Percentiles rank a stretch among this genome's conserved stretches.
Conservation (phyloP, 1,284 basidiomycete genomes). For the Schizophyllum commune region DNA sequence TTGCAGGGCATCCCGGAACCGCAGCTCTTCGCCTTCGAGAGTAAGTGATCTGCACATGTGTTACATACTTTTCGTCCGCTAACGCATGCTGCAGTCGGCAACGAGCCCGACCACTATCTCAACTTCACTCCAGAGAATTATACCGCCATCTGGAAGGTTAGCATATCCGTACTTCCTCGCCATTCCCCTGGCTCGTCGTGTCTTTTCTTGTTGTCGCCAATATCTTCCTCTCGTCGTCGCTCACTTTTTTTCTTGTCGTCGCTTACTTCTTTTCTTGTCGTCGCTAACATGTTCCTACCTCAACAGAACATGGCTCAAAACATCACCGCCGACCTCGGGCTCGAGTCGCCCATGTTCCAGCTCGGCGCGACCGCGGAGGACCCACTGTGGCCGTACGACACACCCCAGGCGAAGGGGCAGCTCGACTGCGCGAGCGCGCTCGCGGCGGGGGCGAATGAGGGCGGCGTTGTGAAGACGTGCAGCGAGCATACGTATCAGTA, state of each 20-base stretch:
- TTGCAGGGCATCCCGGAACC: conserved; percentile 25
- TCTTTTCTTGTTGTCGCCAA: too few relatives aligned
- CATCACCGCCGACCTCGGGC: conserved; percentile 29
- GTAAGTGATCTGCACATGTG: conserved; percentile 19
- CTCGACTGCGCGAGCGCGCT: conserved; percentile 40
- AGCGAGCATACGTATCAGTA: conserved; percentile 47
- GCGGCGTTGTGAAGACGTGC: conserved; percentile 32
- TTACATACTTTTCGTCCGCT: not conserved
- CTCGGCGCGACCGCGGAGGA: conserved; percentile 40
- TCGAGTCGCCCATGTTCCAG: conserved; percentile 33
- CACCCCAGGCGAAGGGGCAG: conserved; percentile 31
- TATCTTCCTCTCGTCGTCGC: not conserved
- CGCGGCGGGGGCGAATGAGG: conserved; percentile 33
- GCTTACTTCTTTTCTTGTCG: not conserved
- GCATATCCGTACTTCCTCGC: conserved; percentile 2
- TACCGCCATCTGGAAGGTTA: conserved; percentile 33
- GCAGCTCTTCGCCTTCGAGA: conserved; percentile 36
- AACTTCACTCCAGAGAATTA: conserved; percentile 33
- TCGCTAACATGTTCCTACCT: not conserved
- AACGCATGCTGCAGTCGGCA: conserved; percentile 31
- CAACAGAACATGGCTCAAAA: conserved; percentile 33
- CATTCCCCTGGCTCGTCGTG: too few relatives aligned
- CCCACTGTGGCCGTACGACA: conserved; percentile 42
- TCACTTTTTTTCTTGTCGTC: not conserved
- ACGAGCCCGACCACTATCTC: conserved; percentile 44